Conservation (phyloP, 257 asterid species). For the Echites panduratus region DNA sequence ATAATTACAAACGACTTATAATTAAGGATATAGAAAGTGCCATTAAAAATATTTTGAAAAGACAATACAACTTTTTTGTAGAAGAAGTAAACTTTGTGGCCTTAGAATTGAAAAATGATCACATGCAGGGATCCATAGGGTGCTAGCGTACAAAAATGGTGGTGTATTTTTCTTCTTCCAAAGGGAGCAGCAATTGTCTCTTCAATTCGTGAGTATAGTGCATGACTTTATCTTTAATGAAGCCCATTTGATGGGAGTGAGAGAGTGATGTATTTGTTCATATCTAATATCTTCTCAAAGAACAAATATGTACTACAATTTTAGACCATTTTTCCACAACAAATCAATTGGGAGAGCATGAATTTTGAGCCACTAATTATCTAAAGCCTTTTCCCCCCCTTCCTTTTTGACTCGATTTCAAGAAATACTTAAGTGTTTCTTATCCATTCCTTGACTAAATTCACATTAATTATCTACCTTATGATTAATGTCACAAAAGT, state of each 20-base stretch:
- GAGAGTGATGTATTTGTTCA: slow-evolving; percentile 5
- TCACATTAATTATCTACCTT: too few species aligned
- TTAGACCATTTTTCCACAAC: neutral
- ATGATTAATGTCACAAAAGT: too few species aligned
- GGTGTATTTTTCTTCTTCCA: neutral
- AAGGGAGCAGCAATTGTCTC: neutral
- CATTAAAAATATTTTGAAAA: too few species aligned
- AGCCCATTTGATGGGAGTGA: neutral
- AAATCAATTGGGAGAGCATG: neutral
- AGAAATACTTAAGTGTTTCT: neutral
- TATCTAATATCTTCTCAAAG: neutral
- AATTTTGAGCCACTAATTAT: neutral
- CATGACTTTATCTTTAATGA: neutral
- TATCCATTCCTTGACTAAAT: too few species aligned
- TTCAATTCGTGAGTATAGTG: neutral
- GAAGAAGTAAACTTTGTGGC: too few species aligned
- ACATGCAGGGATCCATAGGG: neutral
- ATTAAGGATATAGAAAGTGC: too few species aligned
- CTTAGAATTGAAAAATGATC: too few species aligned
- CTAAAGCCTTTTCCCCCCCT: too few species aligned
- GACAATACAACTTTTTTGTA: too few species aligned
- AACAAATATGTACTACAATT: too few species aligned
- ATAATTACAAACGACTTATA: too few species aligned
- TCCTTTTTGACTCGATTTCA: neutral
- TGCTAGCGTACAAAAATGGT: neutral